Base-by-base conservation (phyloP, 306 rosid species). In the Dalbergia cultrata region DNA sequence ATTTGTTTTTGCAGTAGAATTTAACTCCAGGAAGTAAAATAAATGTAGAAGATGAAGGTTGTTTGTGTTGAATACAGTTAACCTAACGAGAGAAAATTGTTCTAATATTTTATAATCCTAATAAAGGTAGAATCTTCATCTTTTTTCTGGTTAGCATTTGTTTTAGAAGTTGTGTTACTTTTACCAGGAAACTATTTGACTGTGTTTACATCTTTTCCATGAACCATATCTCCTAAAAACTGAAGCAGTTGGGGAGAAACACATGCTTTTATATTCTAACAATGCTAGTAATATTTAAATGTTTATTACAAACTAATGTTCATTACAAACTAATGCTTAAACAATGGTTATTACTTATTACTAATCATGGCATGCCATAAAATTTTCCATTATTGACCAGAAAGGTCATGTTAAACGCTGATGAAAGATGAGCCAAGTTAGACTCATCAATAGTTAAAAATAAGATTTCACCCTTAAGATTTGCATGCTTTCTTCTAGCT, bases 41-140 rank as follows among this genome's bases (percentile, higher is more conserved):
- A 76, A 61, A 39, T 56, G 70, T 39, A n/a, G 75, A 39, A 26
- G 17, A 43, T 49, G 53, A 63, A 18, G 12, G 54, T 52, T 62
- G 34, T 63, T 62, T 31, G 26, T 41, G 18, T 53, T 66, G 33
- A 88, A 90, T 83, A 87, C 92, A 10, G 70, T 88, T 80, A 91
- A 78, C 90, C 94, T 7, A 92, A 88, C 67, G 87, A 88, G 85
- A 87, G 90, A 78, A 90, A 87, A 39, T 76, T 91, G 89, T 84
- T 21, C 62, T 85, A 22, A 76, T 87, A 82, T 87, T 91, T 65
- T 86, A 88, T 70, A 85, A 85, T 39, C 91, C 92, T 21, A 80
- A 75, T 9, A 84, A 87, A 87, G 90, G 93, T 90, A 80, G 35
- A 45, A 44, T 9, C 44, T 76, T 83, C 75, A 5, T 82, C 26